Evolutionary conservation across 2,329 filamentous ascomycete species (phyloP).

Genomic region (Fusarium virguliforme): DNA sequence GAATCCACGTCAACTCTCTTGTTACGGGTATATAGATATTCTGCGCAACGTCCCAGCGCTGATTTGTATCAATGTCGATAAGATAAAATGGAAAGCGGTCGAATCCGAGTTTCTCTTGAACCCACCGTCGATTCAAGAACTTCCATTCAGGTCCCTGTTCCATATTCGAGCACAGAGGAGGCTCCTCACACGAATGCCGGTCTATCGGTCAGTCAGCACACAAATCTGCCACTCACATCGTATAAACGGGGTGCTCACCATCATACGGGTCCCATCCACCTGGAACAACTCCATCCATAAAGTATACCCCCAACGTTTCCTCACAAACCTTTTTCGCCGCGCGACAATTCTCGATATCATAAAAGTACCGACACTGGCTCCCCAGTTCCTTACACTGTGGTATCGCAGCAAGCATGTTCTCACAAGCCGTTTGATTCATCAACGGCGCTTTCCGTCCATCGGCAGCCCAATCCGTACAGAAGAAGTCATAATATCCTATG

Average conservation of each 20-base stretch:
- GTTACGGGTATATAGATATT: conserved; percentile 28
- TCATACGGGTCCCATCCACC: conserved; percentile 40
- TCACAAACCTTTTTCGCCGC: conserved; percentile 33
- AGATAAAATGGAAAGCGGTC: conserved; percentile 12
- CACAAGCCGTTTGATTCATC: conserved; percentile 25
- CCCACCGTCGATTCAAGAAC: conserved; percentile 29
- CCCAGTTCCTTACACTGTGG: conserved; percentile 27
- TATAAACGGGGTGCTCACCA: conserved; percentile 1
- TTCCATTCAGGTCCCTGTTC: conserved; percentile 30
- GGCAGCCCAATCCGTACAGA: conserved; percentile 35
- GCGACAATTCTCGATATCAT: conserved; percentile 23
- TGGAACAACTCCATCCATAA: conserved; percentile 2
- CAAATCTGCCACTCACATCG: too few relatives aligned
- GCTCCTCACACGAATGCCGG: too few relatives aligned
- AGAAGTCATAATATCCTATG: conserved; percentile 33
- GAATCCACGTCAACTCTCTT: too few relatives aligned
- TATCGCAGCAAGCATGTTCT: conserved; percentile 29
- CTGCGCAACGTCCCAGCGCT: conserved; percentile 28
- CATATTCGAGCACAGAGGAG: conserved; percentile 31
- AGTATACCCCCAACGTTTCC: conserved; percentile 16
- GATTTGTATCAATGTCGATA: conserved; percentile 24
- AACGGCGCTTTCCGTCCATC: conserved; percentile 22
- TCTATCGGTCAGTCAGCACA: too few relatives aligned
- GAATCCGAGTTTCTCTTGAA: conserved; percentile 32
- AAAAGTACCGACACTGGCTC: neutral